phyloP scores from a whole-genome alignment of 2,329 filamentous ascomycete genomes.

The Penicillium sp. region DNA sequence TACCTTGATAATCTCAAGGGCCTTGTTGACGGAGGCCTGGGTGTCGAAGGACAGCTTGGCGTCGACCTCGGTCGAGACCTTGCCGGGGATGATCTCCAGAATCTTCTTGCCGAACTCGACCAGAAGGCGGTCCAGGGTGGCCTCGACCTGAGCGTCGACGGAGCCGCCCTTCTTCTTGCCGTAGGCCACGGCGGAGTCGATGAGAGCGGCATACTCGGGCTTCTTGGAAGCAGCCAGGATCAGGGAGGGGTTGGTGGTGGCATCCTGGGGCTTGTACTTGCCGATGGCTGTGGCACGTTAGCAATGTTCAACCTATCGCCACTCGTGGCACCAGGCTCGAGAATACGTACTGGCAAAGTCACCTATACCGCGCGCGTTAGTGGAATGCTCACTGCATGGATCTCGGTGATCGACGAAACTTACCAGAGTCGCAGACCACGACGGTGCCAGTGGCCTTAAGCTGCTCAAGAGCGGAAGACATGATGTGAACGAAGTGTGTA shows the following conservation, averaged over 20 bases:
- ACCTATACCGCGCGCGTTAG: conserved; percentile 48
- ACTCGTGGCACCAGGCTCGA: neutral
- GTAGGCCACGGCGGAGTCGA: conserved; percentile 79
- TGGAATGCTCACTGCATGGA: conserved; percentile 25
- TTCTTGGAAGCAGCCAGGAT: conserved; percentile 99
- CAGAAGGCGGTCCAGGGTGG: conserved; percentile 86
- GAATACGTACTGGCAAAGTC: conserved; percentile 71
- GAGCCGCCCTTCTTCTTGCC: conserved; percentile 71
- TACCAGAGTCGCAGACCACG: conserved; percentile 96
- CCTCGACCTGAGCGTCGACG: conserved; percentile 80
- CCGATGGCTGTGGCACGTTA: conserved; percentile 68
- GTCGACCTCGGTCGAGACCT: conserved; percentile 98
- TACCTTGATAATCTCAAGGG: conserved; percentile 94
- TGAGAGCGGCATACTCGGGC: conserved; percentile 88
- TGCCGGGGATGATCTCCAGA: conserved; percentile 92
- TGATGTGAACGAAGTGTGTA: conserved; percentile 43
- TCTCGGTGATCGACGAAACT: conserved; percentile 32
- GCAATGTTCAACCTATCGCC: neutral
- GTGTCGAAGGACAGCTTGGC: conserved; percentile 94
- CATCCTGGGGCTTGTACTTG: conserved; percentile 99
- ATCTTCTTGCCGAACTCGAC: conserved; percentile 99
- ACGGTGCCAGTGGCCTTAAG: conserved; percentile 95
- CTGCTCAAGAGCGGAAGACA: conserved; percentile 91
- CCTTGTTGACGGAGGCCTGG: conserved; percentile 89
- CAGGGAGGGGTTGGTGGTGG: conserved; percentile 98